A percentile compares a stretch with the other conserved stretches of the same genome.
These are phyloP conservation scores for Secale cereale DNA, from an alignment of 176 grass and related monocot species.

Conservation along the genomic window DNA sequence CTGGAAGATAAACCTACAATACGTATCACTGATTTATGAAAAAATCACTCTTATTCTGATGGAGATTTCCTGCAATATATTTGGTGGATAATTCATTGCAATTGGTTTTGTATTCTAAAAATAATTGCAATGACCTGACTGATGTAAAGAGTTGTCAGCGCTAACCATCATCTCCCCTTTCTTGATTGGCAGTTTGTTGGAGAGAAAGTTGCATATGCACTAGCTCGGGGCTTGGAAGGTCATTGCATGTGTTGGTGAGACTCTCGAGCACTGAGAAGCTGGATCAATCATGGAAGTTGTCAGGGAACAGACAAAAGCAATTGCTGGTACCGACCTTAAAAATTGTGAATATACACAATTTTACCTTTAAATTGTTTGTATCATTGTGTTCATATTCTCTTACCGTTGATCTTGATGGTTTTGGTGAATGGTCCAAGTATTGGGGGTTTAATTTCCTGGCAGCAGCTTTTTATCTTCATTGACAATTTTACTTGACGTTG, in stretches of 20 bases:
- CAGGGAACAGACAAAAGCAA: slow-evolving; percentile 87
- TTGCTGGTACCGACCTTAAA: slow-evolving; percentile 57
- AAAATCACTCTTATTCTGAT: no score
- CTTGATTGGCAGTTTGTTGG: slow-evolving; percentile 69
- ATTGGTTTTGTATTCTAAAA: no score
- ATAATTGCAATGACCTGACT: no score
- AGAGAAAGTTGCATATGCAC: slow-evolving; percentile 90
- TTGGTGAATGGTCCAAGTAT: background rate
- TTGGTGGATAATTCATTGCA: no score
- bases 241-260: slow-evolving; percentile 85
- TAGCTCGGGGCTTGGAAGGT: slow-evolving; percentile 84
- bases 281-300: slow-evolving; percentile 80
- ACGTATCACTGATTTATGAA: no score
- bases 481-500: background rate
- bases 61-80: no score
- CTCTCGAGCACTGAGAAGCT: slow-evolving; percentile 72
- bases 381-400: background rate
- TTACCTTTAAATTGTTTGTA: background rate
- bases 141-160: no score
- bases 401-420: background rate
- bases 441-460: background rate
- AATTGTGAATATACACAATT: background rate
- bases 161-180: background rate
- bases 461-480: background rate
- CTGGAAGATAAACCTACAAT: no score